Conservation (phyloP, 2,329 filamentous ascomycete species). For the Ilyonectria sp. region DNA sequence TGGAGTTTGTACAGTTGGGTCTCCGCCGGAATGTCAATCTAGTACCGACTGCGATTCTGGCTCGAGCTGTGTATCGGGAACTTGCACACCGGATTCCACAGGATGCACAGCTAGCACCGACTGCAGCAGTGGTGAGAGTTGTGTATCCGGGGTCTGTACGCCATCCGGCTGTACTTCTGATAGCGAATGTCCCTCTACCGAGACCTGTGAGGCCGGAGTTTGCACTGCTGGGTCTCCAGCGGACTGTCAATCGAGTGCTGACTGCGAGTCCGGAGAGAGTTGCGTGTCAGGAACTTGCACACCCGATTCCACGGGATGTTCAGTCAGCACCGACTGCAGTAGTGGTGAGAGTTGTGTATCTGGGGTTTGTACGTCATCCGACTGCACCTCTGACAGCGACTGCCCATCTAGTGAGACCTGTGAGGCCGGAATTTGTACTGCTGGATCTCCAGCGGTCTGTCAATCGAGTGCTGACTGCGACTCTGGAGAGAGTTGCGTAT, state of each 20-base stretch:
- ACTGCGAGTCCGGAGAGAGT: neutral
- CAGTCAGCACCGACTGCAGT: neutral
- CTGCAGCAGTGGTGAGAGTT: neutral
- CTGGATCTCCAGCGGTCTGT: neutral
- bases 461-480: constrained; percentile 1
- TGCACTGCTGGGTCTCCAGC: constrained; percentile 1
- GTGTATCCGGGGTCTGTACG: neutral
- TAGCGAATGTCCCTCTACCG: neutral
- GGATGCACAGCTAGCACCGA: neutral
- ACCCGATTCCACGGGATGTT: neutral
- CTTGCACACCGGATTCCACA: neutral
- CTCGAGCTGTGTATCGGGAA: neutral
- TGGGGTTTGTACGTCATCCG: neutral
- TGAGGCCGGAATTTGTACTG: constrained; percentile 6
- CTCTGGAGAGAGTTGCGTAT: neutral
- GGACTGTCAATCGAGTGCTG: neutral
- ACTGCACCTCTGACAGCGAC: neutral
- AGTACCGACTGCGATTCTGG: neutral
- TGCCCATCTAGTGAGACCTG: constrained; percentile 3
- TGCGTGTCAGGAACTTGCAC: constrained; percentile 1
- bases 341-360: neutral
- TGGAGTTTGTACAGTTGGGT: constrained; percentile 2
- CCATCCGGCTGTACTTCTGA: neutral
- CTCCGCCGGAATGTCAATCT: neutral
- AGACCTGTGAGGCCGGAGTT: constrained; percentile 8